Evolutionary conservation across 352 stramenopile genomes (phyloP), one percentile per base, ranked within the genome.

Genomic region (Elongisporangium prolatum): DNA sequence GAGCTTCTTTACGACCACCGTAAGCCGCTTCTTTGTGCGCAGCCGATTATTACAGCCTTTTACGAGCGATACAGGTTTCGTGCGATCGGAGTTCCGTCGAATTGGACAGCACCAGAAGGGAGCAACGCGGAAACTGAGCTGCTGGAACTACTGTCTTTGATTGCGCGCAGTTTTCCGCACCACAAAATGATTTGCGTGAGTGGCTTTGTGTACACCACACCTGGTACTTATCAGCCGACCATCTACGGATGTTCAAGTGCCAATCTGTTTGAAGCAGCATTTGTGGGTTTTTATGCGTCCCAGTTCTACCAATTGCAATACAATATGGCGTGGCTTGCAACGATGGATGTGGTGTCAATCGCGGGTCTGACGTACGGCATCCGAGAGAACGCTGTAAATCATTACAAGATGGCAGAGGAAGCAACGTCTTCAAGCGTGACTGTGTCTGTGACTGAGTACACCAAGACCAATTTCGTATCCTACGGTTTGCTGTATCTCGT

Each of bases 401-500:
- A 38, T 2, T 68, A 64, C 24, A 16, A 44, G 17, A 44, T 66
- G 21, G 49, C 57, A 14, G 49, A 63, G 28, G 50, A 48, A 21
- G 16, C 10, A 3, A 34, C 56, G 13, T 21, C 21, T 17, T 40
- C 28, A 13, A 40, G 28, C 28, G 49, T 50, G n/a, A 47, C 21
- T 14, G 37, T 48, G 4, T 54, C 57, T 22, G 17, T 56, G 18
- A 49, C 84, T 0, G 52, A 71, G 5, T 66, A 87, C 60, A 63
- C 50, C 34, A 34, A 60, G 11, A 24, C 77, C 50, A 86, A 86
- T 52, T 65, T 81, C 16, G 77, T 67, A 17, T 70, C 71, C 1
- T 80, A 67, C 6, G 79, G 79, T 0, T 56, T 65, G 9, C 62
- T 89, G 13, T 89, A 85, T 60, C 69, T 57, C 6, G 10, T 71